Base-by-base conservation (phyloP, 306 rosid genomes). In the Prunus mongolica region DNA sequence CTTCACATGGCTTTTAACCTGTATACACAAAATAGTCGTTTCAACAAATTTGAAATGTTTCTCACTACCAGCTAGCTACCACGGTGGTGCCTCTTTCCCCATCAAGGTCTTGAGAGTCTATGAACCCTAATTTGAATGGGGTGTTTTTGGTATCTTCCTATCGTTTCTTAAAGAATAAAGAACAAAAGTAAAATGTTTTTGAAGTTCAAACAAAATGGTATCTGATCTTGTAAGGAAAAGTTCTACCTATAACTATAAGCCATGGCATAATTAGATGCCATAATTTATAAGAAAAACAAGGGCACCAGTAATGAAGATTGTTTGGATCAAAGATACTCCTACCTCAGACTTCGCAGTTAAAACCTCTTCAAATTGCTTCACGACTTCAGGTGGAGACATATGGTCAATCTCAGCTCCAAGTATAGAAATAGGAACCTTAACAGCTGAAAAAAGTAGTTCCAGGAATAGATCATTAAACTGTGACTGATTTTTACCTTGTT, bases 1-100 rank as follows among this genome's bases (percentile, higher is more conserved):
- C 80, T 89, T 91, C 79, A 88, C 89, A 67, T 83, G 87, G 82
- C 86, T 76, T 45, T 86, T 86, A 11, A 84, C 46, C 97, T 89
- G 67, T 41, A 25, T 56, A 24, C 44, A 72, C 25, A 24, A 24
- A 24, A 24, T 18, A 20, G 30, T 71, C 52, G 34, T 57, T 57
- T 56, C 41, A 72, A 14, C 25, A 64, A 32, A n/a, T 41, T 28
- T 15, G 18, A 8, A 57, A 57, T 13, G 5, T 12, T 12, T 22
- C 6, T 24, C 49, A 72, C 9, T 8, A 20, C 51, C 47, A 34
- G 38, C 6, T 56, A 20, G 54, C 41, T 56, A 34, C 66, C 41
- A 72, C 9, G 9, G 51, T 32, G 15, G 72, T 22, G 6, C 34
- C 6, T 46, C 56, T 45, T 67, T 22, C 20, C 62, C 20, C 0